Evolutionary conservation across 345 rosid genomes (phyloP), one percentile per base, ranked within the genome.

Genomic region (Pugionium cornutum): DNA sequence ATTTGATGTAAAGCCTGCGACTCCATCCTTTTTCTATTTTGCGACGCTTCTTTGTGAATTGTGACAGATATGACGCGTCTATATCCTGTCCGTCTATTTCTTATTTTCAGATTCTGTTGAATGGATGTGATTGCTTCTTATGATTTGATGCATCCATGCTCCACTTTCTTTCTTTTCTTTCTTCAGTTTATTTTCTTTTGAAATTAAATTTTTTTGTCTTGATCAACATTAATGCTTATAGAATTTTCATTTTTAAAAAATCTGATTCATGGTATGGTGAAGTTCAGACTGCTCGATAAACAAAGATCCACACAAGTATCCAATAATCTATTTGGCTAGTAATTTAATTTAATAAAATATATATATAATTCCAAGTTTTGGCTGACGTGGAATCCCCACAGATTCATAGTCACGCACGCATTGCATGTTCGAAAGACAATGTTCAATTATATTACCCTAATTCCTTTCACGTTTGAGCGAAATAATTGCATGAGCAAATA

Each of bases 1-100:
- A 71, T 71, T 71, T 71, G 75, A 71, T 71, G 75, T 70, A 70
- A 70, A 70, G 75, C 75, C 69, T 71, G 62, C 29, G 39, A 43
- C 62, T 46, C 62, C 28, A 28, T 1, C 28, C 29, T 48, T 40
- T 55, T 51, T 49, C 18, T 31, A 33, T 29, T 43, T 33, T 41
- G 18, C 61, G 61, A 72, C 65, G 76, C 64, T 72, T 49, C 65
- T 42, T 57, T 64, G 11, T 43, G 55, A 46, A 46, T 57, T 64
- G 11, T 43, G 55, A 46, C 67, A 69, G 67, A 69, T 37, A 27
- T 4, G 76, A 72, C 76, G 76, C 53, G 70, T 64, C 76, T 33
- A 3, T 49, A 64, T 72, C 66, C 53, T 58, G 35, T 72, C 70
- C 76, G 70, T 64, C 4, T 11, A 34, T 64, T 64, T 71, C 28